These are phyloP conservation scores for Pseudevernia furfuracea DNA, from an alignment of 495 filamentous ascomycete species.

Conservation along the genomic window DNA sequence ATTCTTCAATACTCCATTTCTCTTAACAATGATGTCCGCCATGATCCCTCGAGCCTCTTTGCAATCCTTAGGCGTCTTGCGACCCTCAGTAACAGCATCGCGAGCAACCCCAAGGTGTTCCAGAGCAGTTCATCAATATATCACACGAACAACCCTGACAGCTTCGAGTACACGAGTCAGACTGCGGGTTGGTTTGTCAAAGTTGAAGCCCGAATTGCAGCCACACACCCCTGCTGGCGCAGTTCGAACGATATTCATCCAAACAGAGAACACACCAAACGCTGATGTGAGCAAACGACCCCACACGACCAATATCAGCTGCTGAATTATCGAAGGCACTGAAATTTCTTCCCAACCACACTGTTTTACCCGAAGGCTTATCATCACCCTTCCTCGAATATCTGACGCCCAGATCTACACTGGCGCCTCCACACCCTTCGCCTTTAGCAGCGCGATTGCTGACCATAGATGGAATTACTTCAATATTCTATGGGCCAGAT, in stretches of 20 bases:
- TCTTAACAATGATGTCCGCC: neutral
- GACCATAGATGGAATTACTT: slow-evolving; percentile 82
- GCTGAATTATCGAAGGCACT: slow-evolving; percentile 46
- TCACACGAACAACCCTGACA: neutral
- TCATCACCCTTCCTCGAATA: slow-evolving; percentile 81
- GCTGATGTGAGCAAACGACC: slow-evolving; percentile 53
- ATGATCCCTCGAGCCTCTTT: neutral
- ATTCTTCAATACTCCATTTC: too few species aligned
- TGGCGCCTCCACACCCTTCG: slow-evolving; percentile 86
- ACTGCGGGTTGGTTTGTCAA: neutral
- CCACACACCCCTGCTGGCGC: slow-evolving; percentile 24
- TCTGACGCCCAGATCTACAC: slow-evolving; percentile 74
- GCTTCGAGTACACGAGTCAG: neutral
- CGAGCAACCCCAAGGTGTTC: neutral
- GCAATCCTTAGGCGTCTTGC: neutral
- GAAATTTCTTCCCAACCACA: slow-evolving; percentile 88
- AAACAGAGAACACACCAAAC: slow-evolving; percentile 91
- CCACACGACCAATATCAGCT: slow-evolving; percentile 1
- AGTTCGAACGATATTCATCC: slow-evolving; percentile 86
- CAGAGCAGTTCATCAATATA: slow-evolving; percentile 7
- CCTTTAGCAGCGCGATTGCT: slow-evolving; percentile 82
- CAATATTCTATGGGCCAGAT: slow-evolving; percentile 90
- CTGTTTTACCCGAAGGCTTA: slow-evolving; percentile 65
- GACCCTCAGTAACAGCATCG: neutral
- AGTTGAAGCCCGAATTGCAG: neutral